A percentile compares a stretch with the other conserved stretches of the same genome.
These are phyloP conservation scores for Carpinus fangiana DNA, from an alignment of 306 rosid species.

Conservation along the genomic window DNA sequence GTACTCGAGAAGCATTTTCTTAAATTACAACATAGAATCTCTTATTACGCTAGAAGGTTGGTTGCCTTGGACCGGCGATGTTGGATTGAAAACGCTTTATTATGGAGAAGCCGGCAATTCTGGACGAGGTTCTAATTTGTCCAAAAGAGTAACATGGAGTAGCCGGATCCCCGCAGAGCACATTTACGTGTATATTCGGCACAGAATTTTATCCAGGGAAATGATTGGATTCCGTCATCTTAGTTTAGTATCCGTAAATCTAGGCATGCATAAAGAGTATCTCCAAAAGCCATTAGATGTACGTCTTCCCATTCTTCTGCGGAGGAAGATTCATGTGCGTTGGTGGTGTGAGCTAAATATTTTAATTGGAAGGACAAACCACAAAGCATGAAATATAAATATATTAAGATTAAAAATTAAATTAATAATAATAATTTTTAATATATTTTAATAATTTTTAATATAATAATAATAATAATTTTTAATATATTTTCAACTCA, in stretches of 20 bases:
- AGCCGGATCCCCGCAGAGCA: slow-evolving; percentile 56
- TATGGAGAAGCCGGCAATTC: slow-evolving; percentile 69
- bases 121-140: slow-evolving; percentile 46
- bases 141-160: slow-evolving; percentile 66
- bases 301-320: neutral
- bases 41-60: slow-evolving; percentile 61
- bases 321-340: no score
- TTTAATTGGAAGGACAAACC: no score
- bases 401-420: no score
- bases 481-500: no score
- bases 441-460: no score
- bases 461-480: no score
- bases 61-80: slow-evolving; percentile 72
- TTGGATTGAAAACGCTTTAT: slow-evolving; percentile 67
- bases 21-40: slow-evolving; percentile 46
- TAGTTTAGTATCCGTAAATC: no score
- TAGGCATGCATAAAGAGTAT: no score
- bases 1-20: slow-evolving; percentile 68
- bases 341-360: no score
- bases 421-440: no score
- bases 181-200: slow-evolving; percentile 48
- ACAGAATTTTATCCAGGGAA: slow-evolving; percentile 80
- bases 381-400: no score
- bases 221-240: slow-evolving; percentile 51
- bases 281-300: no score